Evolutionary conservation across 1,139 yeast species (phyloP).

Genomic region (Geotrichum candidum): DNA sequence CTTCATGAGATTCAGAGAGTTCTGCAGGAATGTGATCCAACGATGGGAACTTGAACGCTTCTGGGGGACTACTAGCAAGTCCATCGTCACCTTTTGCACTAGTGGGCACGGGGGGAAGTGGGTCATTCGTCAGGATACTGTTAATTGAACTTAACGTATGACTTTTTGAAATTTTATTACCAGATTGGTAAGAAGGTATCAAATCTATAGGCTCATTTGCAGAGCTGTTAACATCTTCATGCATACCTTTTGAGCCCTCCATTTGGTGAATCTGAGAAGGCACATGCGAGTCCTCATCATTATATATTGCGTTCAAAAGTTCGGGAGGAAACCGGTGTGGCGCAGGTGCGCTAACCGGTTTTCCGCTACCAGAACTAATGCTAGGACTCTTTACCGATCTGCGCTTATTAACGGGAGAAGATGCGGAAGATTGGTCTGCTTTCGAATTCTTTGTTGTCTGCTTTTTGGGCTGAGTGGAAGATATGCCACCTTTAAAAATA

Average conservation of each 20-base stretch:
- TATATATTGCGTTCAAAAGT: conserved; percentile 20
- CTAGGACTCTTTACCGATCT: not conserved
- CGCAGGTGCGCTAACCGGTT: conserved; percentile 25
- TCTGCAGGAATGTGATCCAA: conserved; percentile 13
- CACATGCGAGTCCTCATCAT: not conserved
- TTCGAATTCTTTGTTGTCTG: not conserved
- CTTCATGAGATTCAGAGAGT: not conserved
- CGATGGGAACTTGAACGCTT: not conserved
- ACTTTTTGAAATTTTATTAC: too few relatives aligned
- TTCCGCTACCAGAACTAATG: not conserved
- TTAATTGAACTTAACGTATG: not conserved
- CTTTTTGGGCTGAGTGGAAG: not conserved
- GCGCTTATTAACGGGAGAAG: not conserved
- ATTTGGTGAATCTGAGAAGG: not conserved
- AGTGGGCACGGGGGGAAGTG: not conserved
- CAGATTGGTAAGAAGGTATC: not conserved
- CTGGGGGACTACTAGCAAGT: not conserved
- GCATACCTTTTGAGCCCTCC: not conserved
- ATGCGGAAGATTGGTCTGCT: not conserved
- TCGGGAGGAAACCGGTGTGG: conserved; percentile 33
- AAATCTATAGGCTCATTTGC: not conserved
- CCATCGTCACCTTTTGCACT: not conserved
- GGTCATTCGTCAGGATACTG: not conserved
- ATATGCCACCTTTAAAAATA: not conserved
- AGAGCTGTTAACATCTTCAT: not conserved